Evolutionary conservation across 768 basidiomycete species (phyloP), one percentile per base, ranked within the genome.

Genomic region (Lanmaoa rubissima): DNA sequence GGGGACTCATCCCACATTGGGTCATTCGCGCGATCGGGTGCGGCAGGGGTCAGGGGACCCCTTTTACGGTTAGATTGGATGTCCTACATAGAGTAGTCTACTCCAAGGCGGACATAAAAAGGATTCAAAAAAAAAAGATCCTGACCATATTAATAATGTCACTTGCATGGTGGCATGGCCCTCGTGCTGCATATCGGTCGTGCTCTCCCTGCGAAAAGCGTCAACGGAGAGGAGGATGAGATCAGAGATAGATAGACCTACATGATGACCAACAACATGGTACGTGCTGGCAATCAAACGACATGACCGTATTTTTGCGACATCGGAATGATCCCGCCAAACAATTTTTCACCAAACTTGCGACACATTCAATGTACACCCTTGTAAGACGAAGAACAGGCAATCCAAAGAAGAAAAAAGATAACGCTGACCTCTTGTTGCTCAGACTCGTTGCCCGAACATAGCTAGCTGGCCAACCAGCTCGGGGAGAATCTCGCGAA

Each of bases 341-440:
- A 95, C 93, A 96, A 24, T 24, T 24, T 24, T 70, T 98, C 96
- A 13, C 96, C 95, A 63, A 95, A 94, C 73, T 98, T 98, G 70
- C 90, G 87, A 70, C 92, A 96, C 0, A 98, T 17, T 92, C 92
- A 31, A 90, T 96, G 91, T 61, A 38, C 8, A 28, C 5, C 12
- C 34, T 17, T 12, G 3, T 2, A 3, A 17, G 17, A 26, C 39
- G 19, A 48, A 36, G 13, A 2, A 17, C 24, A 46, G 9, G 17
- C 28, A 10, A 26, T 21, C 1, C 17, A 1, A 38, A 3, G 16
- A 19, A 32, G 9, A 21, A 9, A 16, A 24, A 3, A 24, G 2
- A 7, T 98, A 1, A 8, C 16, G 57, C 69, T 45, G 55, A 92
- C 94, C 84, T 98, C 95, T 75, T 92, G 86, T 67, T 95, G 93